phyloP scores from a whole-genome alignment of 345 rosid genomes.

The Heritiera littoralis region DNA sequence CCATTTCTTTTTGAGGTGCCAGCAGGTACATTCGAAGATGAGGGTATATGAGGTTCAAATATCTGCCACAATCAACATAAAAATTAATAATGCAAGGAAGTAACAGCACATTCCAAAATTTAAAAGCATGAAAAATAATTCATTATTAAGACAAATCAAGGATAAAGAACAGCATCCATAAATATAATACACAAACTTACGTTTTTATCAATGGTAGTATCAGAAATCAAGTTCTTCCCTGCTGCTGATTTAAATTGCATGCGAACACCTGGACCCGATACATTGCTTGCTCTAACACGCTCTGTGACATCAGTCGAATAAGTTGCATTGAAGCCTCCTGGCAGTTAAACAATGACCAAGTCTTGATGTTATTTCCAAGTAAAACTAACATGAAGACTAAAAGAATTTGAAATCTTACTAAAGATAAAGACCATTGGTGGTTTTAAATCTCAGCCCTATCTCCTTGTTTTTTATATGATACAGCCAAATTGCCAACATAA shows the following conservation, averaged over 20 bases:
- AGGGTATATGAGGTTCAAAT: constrained; percentile 52
- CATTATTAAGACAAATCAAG: background rate
- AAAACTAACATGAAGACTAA: background rate
- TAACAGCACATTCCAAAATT: background rate
- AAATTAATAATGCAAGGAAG: background rate
- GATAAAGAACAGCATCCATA: background rate
- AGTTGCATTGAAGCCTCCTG: constrained; percentile 59
- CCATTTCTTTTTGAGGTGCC: constrained; percentile 65
- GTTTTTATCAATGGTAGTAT: constrained; percentile 54
- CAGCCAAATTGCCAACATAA: background rate
- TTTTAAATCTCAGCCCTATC: background rate
- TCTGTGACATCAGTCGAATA: constrained; percentile 43
- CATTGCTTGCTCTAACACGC: constrained; percentile 38
- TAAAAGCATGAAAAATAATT: background rate
- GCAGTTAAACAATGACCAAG: constrained; percentile 22
- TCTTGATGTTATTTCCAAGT: background rate
- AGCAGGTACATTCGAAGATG: constrained; percentile 57
- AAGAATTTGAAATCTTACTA: background rate
- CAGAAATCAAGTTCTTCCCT: constrained; percentile 57
- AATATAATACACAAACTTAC: constrained; percentile 41
- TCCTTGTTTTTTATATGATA: background rate
- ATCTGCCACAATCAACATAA: constrained; percentile 39
- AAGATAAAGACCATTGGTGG: background rate
- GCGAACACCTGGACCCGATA: constrained; percentile 50
- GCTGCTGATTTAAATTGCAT: constrained; percentile 57